Base-by-base conservation (phyloP, 176 grass and related monocot genomes). In the Cenchrus purpureus region DNA sequence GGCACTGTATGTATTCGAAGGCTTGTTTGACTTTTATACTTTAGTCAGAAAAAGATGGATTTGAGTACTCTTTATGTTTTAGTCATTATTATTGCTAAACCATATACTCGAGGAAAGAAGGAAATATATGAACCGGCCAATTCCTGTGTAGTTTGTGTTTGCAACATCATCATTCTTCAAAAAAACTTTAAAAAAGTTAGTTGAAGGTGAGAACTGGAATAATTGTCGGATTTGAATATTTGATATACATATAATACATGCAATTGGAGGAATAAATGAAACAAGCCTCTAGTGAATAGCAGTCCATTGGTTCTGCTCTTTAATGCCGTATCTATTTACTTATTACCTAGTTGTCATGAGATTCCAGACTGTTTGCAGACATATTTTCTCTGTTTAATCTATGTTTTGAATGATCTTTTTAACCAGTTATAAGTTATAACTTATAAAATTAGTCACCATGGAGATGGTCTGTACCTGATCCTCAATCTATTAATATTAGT, bases 1-100 rank as follows among this genome's bases (percentile, higher is more conserved):
- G 77, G 82, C 8, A 37, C 9, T 74, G 12, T 32, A 79, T 32
- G 25, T 82, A 46, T 29, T 32, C 52, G 29, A 79, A 73, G 20
- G 10, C 66, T 58, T 71, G 20, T 19, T 52, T 34, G 45, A 46
- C 10, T 29, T 61, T 43, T 56, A 70, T 31, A 65, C 19, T 2
- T 59, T 59, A 61, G 54, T 46, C 22, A 45, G 20, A 62, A 64
- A 32, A 50, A 53, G 11, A 10, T 28, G 22, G 12, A 81, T 45
- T 43, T 16, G 0, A 6, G 19, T 14, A 55, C 50, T 42, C 29
- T 55, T 56, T 37, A 37, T 54, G 25, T 37, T 63, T 62, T 28
- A 49, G 44, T 80, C 11, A 22, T 56, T 67, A 3, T 56, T 43
- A 3, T 56, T 43, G 17, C 50, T 68, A 54, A 68, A 56, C 7